These are phyloP conservation scores for Monilinia laxa DNA, from an alignment of 2,329 filamentous ascomycete genomes.

Conservation along the genomic window DNA sequence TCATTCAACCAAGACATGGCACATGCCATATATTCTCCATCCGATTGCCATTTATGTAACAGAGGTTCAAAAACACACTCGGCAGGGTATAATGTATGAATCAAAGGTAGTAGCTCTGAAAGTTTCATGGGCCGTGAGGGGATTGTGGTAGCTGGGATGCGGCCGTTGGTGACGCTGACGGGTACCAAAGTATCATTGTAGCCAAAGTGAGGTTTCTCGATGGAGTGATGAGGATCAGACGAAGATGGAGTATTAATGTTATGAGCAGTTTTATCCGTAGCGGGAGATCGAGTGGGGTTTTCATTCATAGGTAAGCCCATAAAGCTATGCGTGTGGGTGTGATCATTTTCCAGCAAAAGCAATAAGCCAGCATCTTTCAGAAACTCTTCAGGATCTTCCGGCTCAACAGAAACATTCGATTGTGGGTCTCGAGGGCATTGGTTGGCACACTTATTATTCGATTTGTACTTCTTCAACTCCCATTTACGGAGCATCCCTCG, in stretches of 20 bases:
- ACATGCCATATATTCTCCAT: conserved; percentile 25
- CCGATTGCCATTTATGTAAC: conserved; percentile 29
- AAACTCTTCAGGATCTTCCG: not conserved
- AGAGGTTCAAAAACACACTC: conserved; percentile 26
- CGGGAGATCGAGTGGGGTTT: not conserved
- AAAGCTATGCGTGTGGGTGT: not conserved
- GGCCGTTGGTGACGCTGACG: not conserved
- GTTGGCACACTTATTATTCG: conserved; percentile 16
- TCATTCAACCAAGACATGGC: conserved; percentile 25
- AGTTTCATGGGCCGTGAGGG: conserved; percentile 16
- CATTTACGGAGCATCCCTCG: conserved; percentile 25
- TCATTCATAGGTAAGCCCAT: conserved; percentile 7
- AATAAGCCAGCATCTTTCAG: conserved; percentile 2
- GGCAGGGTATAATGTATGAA: not conserved
- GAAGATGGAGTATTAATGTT: not conserved
- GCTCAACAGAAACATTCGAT: conserved; percentile 2
- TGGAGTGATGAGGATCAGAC: not conserved
- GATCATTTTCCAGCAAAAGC: not conserved
- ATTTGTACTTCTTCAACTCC: conserved; percentile 25
- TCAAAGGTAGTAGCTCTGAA: conserved; percentile 14
- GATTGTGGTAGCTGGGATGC: not conserved
- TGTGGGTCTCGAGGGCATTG: conserved; percentile 9
- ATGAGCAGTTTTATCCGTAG: not conserved
- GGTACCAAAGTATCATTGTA: not conserved
- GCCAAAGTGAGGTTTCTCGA: not conserved